Evolutionary conservation across 805 yeast genomes (phyloP).

Genomic region (Peterozyma toletana): DNA sequence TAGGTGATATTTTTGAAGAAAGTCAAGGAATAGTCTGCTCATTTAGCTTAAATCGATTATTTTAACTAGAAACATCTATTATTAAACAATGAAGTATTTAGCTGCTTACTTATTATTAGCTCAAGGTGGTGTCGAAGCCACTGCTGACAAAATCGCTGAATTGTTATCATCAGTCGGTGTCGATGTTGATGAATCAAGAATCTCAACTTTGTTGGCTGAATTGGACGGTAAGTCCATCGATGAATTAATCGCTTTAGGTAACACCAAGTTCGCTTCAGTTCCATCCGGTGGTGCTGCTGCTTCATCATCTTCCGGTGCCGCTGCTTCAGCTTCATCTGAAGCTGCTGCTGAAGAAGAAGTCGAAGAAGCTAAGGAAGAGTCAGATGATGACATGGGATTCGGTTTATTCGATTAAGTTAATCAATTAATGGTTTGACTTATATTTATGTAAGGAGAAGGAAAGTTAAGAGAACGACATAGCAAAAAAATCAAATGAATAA

Average conservation of each 20-base stretch:
- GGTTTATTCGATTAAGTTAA: conserved; percentile 29
- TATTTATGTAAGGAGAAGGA: no score
- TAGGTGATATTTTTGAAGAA: neutral
- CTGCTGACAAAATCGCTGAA: conserved; percentile 84
- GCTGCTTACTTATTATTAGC: conserved; percentile 98
- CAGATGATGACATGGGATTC: conserved; percentile 76
- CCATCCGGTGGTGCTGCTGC: conserved; percentile 98
- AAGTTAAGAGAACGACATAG: neutral
- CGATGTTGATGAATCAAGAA: conserved; percentile 87
- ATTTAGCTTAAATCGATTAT: conserved; percentile 47
- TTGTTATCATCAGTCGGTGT: conserved; percentile 93
- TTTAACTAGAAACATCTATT: no score
- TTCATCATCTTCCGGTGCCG: conserved; percentile 63
- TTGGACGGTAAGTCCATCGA: conserved; percentile 89
- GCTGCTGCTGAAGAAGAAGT: conserved; percentile 69
- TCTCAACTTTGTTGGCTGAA: conserved; percentile 72
- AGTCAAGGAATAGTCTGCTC: conserved; percentile 77
- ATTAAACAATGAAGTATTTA: conserved; percentile 75
- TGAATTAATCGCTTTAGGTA: conserved; percentile 92
- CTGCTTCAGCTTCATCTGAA: conserved; percentile 64
- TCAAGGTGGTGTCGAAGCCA: conserved; percentile 91
- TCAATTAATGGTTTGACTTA: no score
- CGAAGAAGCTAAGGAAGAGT: conserved; percentile 56
- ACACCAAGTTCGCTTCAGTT: conserved; percentile 92
- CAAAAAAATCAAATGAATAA: neutral